Base-by-base conservation (phyloP, 371 early-diverging fungal genomes). In the Mucor piriformis region DNA sequence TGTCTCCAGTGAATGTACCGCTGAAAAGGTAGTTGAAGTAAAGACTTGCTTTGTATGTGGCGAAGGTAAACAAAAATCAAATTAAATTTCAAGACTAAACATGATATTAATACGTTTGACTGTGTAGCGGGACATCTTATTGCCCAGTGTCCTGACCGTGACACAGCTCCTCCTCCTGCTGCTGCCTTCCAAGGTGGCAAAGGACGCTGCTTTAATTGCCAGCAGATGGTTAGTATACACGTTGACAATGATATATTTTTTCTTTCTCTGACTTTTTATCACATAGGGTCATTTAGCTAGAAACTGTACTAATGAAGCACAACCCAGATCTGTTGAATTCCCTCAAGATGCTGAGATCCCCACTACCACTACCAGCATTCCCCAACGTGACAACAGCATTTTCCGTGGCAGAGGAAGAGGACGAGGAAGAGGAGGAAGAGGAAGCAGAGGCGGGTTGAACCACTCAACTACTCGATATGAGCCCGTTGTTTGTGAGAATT, bases 251-350 rank as follows among this genome's bases (percentile, higher is more conserved):
- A 35, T 3, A 49, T 13, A n/a, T 59, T 49, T 35, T 37, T 33
- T n/a, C n/a, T n/a, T n/a, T n/a, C n/a, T n/a, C n/a, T n/a, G n/a
- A n/a, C n/a, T n/a, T n/a, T n/a, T n/a, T n/a, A n/a, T n/a, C n/a
- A n/a, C n/a, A 12, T 66, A 86, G 86, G 85, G 87, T 42, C 87
- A 87, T 57, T 66, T 87, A 49, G 84, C 87, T 46, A 81, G 83
- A 49, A 63, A 83, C 38, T 87, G 87, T 56, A 48, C 77, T 61
- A 54, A 54, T 57, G 38, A 72, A 67, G 5, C 75, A 49, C 66
- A 73, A 63, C 58, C 59, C 46, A 29, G 63, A 29, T 29, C 58
- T 16, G 35, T 46, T 1, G 40, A 33, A 13, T 15, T 25, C 38
- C 52, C 25, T 20, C 0, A 20, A 24, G 35, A 11, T 13, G 23